phyloP scores from a whole-genome alignment of 768 basidiomycete species.

The Tylopilus cervinicoccineus region DNA sequence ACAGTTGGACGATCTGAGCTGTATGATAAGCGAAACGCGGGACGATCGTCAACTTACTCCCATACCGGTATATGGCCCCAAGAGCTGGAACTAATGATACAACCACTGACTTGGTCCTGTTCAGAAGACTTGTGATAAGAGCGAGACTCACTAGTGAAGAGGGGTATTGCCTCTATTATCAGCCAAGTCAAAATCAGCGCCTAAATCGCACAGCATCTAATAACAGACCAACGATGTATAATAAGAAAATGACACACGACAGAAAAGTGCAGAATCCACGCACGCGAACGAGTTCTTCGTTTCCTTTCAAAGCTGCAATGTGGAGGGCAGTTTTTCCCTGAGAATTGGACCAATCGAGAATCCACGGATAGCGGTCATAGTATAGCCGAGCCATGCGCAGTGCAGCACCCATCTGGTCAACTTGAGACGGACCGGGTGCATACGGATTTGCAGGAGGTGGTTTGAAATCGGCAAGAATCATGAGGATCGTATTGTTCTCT shows the following conservation, averaged over 20 bases:
- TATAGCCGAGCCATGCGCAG: constrained; percentile 87
- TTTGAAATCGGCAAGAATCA: constrained; percentile 83
- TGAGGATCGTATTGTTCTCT: constrained; percentile 90
- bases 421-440: constrained; percentile 42
- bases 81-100: constrained; percentile 64
- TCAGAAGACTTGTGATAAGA: not conserved
- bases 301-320: constrained; percentile 82
- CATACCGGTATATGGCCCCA: constrained; percentile 82
- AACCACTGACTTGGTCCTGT: constrained; percentile 6
- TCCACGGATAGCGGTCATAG: constrained; percentile 80
- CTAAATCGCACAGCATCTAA: constrained; percentile 88
- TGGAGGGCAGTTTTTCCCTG: constrained; percentile 91
- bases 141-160: constrained; percentile 75
- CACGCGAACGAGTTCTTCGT: constrained; percentile 84
- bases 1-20: constrained; percentile 68
- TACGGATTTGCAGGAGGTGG: constrained; percentile 47
- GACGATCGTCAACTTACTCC: constrained; percentile 9
- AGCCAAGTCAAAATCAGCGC: constrained; percentile 84
- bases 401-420: constrained; percentile 66
- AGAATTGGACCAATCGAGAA: constrained; percentile 89
- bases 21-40: constrained; percentile 9
- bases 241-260: constrained; percentile 14
- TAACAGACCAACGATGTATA: constrained; percentile 5
- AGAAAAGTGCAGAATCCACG: constrained; percentile 26
- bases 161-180: constrained; percentile 93